Percentiles rank a stretch among this genome's conserved stretches.
phyloP scores from a whole-genome alignment of 129 eudicot species.

The carrot (Daucus carota) region DH1_v3.0 NC_030382.2:45855001-45855500 shows the following conservation, averaged over 20 bases:
- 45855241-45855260: slow-evolving; percentile 76
- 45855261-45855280: slow-evolving; percentile 52
- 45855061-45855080: background rate
- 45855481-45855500: slow-evolving; percentile 87
- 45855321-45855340: background rate
- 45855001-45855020: background rate
- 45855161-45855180: slow-evolving; percentile 86
- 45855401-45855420: slow-evolving; percentile 84
- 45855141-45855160: slow-evolving; percentile 87
- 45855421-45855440: slow-evolving; percentile 92
- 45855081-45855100: background rate
- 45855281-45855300: slow-evolving; percentile 82
- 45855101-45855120: background rate
- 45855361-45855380: slow-evolving; percentile 21
- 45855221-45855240: slow-evolving; percentile 70
- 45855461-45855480: slow-evolving; percentile 96
- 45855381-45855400: slow-evolving; percentile 57
- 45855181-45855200: slow-evolving; percentile 98
- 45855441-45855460: slow-evolving; percentile 78
- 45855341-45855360: background rate
- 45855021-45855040: slow-evolving; percentile 1
- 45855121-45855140: background rate
- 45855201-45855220: slow-evolving; percentile 98
- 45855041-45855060: background rate
- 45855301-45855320: background rate